These are phyloP conservation scores for Colletotrichum australisinense DNA, from an alignment of 2,329 filamentous ascomycete species.

Conservation along the genomic window DNA sequence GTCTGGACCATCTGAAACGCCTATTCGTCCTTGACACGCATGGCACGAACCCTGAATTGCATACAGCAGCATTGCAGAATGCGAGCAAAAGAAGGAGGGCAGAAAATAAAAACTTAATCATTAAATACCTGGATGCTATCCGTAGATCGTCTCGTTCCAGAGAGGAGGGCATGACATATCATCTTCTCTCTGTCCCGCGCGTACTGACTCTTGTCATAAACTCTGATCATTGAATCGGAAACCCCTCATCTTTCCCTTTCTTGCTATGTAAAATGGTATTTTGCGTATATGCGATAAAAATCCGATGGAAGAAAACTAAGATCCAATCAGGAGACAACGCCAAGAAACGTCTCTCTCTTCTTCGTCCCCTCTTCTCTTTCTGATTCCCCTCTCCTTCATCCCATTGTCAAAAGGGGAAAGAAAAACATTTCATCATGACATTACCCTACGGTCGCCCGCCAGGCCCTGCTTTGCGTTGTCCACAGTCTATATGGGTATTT, in stretches of 20 bases:
- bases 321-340: not conserved
- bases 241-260: not conserved
- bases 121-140: constrained; percentile 23
- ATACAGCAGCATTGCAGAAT: not conserved
- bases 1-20: constrained; percentile 28
- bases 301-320: not conserved
- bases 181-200: not conserved
- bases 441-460: constrained; percentile 30
- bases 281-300: not conserved
- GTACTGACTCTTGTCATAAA: constrained; percentile 16
- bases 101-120: constrained; percentile 10
- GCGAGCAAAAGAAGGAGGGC: not conserved
- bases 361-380: not conserved
- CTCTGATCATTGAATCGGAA: not conserved
- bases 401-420: not conserved
- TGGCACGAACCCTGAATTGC: constrained; percentile 14
- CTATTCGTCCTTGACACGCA: constrained; percentile 22
- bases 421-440: constrained; percentile 29
- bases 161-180: not conserved
- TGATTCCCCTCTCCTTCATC: not conserved
- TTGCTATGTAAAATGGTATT: not conserved
- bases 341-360: not conserved
- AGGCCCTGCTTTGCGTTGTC: constrained; percentile 7
- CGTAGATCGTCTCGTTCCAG: constrained; percentile 14
- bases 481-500: constrained; percentile 34